Base-by-base conservation (phyloP, 257 asterid species). In the Fraxinus americana region DNA sequence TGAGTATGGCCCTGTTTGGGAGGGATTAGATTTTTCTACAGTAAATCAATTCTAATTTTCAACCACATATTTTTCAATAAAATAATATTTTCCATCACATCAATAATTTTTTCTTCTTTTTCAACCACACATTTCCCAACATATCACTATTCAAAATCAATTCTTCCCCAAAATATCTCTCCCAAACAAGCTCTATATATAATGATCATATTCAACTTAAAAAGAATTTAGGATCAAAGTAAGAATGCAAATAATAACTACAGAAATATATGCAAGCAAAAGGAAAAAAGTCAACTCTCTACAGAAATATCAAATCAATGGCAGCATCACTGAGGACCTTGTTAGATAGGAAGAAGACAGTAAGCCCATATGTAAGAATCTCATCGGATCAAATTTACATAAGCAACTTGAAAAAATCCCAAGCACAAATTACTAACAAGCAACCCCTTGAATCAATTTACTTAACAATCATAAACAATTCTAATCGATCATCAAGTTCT, bases 301-400 rank as follows among this genome's bases (percentile, higher is more conserved):
- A 71, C 38, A 19, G 61, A 73, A 70, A 23, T 34, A 67, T 65
- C 34, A 43, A 72, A 30, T 21, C 73, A 16, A 41, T 10, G 57
- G 23, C 16, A 14, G 36, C 67, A 82, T 27, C 41, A 45, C 36
- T 65, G 5, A 74, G 72, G 34, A 80, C 70, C 67, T 78, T 57
- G 54, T 38, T 34, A 21, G 71, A 82, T 27, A 73, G 70, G 70
- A 75, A 74, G n/a, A 48, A 48, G 68, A 27, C 19, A 69, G 45
- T 16, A 72, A 68, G 67, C 39, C 72, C 75, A 36, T 38, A 73
- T 25, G 65, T 30, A 59, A 67, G 50, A 29, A 81, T 72, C 80
- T 72, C 82, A 80, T 73, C 84, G n/a, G n/a, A n/a, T n/a, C n/a
- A 50, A 84, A 85, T 82, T 77, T 78, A 78, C 88, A 85, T 73